phyloP scores from a whole-genome alignment of 208 protist genomes.

The Angomonas ambiguus region DNA sequence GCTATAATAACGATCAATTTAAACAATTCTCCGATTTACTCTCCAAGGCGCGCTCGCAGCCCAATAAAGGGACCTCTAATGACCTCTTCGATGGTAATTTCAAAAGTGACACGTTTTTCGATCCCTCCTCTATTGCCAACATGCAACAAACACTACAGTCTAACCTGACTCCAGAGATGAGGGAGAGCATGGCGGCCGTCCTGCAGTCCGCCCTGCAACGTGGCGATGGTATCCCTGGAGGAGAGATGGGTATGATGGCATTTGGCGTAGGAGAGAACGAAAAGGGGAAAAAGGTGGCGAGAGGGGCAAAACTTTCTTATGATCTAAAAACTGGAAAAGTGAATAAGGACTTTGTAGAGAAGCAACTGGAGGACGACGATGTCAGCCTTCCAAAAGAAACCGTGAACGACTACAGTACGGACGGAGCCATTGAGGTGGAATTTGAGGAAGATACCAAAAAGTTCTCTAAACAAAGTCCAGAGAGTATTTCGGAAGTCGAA shows the following conservation, averaged over 20 bases:
- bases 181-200: conserved; percentile 75
- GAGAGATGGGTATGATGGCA: conserved; percentile 84
- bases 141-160: conserved; percentile 67
- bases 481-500: conserved; percentile 35
- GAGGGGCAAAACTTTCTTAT: conserved; percentile 67
- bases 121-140: conserved; percentile 39
- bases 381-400: conserved; percentile 71
- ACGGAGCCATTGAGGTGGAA: conserved; percentile 76
- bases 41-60: conserved; percentile 25
- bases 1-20: conserved; percentile 31
- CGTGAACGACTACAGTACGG: conserved; percentile 68
- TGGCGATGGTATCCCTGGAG: conserved; percentile 52
- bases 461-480: conserved; percentile 9
- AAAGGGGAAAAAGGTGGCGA: conserved; percentile 85
- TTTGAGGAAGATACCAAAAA: conserved; percentile 60
- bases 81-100: conserved; percentile 83
- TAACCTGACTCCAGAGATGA: conserved; percentile 81
- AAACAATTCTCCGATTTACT: conserved; percentile 62
- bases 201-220: conserved; percentile 55
- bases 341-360: conserved; percentile 84
- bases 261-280: conserved; percentile 89
- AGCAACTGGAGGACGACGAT: conserved; percentile 86
- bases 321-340: conserved; percentile 78
- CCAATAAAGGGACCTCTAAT: neutral
- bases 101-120: conserved; percentile 47